These are phyloP conservation scores for Hyphopichia burtonii DNA, from an alignment of 1,139 yeast species.

Conservation along the genomic window DNA sequence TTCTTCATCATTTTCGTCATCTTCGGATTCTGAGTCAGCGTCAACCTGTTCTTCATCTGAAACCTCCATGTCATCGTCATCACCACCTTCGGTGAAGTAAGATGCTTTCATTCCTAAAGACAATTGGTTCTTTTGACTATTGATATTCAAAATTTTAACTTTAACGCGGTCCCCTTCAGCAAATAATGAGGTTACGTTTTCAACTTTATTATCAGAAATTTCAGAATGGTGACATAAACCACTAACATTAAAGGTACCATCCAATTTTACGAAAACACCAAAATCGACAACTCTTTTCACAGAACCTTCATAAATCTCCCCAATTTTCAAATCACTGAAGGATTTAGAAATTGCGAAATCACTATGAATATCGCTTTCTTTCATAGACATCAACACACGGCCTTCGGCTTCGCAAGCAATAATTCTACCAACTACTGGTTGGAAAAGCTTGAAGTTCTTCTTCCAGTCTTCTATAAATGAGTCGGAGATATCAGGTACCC, in stretches of 20 bases:
- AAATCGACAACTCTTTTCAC: conserved; percentile 78
- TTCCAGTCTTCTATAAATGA: conserved; percentile 86
- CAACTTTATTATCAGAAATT: conserved; percentile 65
- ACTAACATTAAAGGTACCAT: conserved; percentile 69
- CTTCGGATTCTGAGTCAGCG: conserved; percentile 20
- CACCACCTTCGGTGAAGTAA: conserved; percentile 55
- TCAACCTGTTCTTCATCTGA: conserved; percentile 17
- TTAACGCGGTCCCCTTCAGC: conserved; percentile 89
- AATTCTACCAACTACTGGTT: conserved; percentile 75
- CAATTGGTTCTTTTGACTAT: conserved; percentile 65
- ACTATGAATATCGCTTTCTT: conserved; percentile 78
- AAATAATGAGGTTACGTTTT: conserved; percentile 59
- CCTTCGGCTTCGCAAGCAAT: conserved; percentile 61
- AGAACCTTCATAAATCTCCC: conserved; percentile 76
- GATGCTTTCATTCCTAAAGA: conserved; percentile 95
- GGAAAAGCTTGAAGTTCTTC: conserved; percentile 65
- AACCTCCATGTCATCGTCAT: conserved; percentile 31
- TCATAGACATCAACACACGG: conserved; percentile 73
- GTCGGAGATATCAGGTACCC: conserved; percentile 80
- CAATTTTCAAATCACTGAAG: conserved; percentile 66
- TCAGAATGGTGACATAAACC: conserved; percentile 89
- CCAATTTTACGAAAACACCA: conserved; percentile 86
- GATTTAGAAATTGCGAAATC: conserved; percentile 54
- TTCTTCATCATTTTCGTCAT: conserved; percentile 23
- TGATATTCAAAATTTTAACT: conserved; percentile 69